These are phyloP conservation scores for Epichloe hybrida DNA, from an alignment of 2,329 filamentous ascomycete genomes.

Conservation along the genomic window DNA sequence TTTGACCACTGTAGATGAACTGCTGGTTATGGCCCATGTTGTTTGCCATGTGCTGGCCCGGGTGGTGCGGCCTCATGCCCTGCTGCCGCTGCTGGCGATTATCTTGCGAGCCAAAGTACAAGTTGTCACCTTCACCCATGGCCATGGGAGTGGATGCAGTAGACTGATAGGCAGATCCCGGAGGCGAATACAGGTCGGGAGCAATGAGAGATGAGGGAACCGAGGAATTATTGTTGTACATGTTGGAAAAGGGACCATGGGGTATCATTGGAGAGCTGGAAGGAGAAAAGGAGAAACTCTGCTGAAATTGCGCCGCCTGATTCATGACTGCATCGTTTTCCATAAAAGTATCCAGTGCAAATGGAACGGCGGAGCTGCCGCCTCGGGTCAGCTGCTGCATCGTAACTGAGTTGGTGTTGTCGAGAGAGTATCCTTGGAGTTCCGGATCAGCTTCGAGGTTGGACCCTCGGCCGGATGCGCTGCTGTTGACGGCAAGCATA, in stretches of 20 bases:
- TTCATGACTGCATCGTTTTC: slow-evolving; percentile 61
- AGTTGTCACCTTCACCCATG: slow-evolving; percentile 52
- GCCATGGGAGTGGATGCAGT: slow-evolving; percentile 76
- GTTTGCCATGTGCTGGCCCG: slow-evolving; percentile 17
- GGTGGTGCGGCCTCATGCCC: slow-evolving; percentile 26
- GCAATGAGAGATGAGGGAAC: slow-evolving; percentile 43
- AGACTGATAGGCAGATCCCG: slow-evolving; percentile 75
- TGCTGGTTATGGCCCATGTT: slow-evolving; percentile 29
- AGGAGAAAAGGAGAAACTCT: slow-evolving; percentile 77
- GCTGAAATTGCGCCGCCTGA: slow-evolving; percentile 71
- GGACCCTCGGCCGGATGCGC: slow-evolving; percentile 41
- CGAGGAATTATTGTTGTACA: slow-evolving; percentile 54
- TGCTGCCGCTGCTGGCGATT: slow-evolving; percentile 35
- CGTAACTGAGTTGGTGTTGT: slow-evolving; percentile 36
- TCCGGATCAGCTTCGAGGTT: slow-evolving; percentile 54
- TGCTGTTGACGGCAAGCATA: slow-evolving; percentile 61
- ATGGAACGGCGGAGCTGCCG: slow-evolving; percentile 32
- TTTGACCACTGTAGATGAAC: slow-evolving; percentile 32
- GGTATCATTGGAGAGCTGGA: slow-evolving; percentile 76
- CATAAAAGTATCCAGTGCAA: slow-evolving; percentile 44
- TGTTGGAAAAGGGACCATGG: slow-evolving; percentile 54
- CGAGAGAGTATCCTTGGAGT: slow-evolving; percentile 63
- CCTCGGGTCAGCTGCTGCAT: slow-evolving; percentile 24
- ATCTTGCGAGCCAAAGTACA: slow-evolving; percentile 41
- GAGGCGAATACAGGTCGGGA: slow-evolving; percentile 74